Base-by-base conservation (phyloP, 2,329 filamentous ascomycete genomes). In the Saccharata proteae region DNA sequence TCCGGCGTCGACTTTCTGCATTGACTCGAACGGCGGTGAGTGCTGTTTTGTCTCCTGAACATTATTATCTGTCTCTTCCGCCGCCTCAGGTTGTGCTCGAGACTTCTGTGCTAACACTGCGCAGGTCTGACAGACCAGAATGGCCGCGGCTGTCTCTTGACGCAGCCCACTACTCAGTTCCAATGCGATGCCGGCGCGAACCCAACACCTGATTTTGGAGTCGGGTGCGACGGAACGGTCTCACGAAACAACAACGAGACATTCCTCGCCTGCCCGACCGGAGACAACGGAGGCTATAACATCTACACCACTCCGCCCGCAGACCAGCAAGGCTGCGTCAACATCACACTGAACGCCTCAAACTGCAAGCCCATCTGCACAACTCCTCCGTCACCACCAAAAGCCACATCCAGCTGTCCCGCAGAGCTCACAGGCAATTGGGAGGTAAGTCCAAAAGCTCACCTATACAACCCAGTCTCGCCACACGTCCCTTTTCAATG, bases 61-160 rank as follows among this genome's bases (percentile, higher is more conserved):
- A 3, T 11, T 18, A 16, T 15, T 26, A 5, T n/a, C n/a, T n/a
- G n/a, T n/a, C 6, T 8, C 28, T 22, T 30, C 8, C 3, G 9
- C 14, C 10, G 6, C 14, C 6, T 16, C 15, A 19, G 12, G 12
- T 23, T 19, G 14, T 20, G 18, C n/a, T 26, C 7, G 2, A 9
- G 20, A 22, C 6, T 8, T 4, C 6, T 1, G 9, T 4, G 7
- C 18, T 30, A 12, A 30, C 19, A n/a, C n/a, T 5, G 9, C 15
- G 11, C 27, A 35, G 32, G 27, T 12, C n/a, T 35, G 20, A 30
- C 8, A 2, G 32, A 35, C 11, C 15, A 24, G 20, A 30, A 35
- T 12, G 20, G 21, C 19, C 27, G 20, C 15, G 32, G 32, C 6
- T 35, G 32, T 16, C 11, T 35, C 17, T 16, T 35, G 4, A 27